Base-by-base conservation (phyloP, 2,329 filamentous ascomycete genomes). In the Paraphoma sp. region DNA sequence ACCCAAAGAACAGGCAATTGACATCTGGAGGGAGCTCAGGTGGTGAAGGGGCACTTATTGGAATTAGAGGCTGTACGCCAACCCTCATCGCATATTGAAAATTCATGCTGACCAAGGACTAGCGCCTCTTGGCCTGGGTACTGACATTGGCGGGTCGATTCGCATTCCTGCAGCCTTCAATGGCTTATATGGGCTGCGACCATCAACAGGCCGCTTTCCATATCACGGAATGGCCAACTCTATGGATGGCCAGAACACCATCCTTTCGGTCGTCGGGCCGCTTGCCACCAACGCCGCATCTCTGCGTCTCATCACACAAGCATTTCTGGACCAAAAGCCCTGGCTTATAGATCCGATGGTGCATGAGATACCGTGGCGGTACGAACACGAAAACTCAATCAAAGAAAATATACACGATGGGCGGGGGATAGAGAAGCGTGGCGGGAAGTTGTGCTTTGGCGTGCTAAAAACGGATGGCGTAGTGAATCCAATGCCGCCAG, bases 271-370 rank as follows among this genome's bases (percentile, higher is more conserved):
- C 1, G 82, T 89, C 11, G 89, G 88, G 0, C 87, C 87, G 0
- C 70, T 92, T 12, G 84, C 84, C 0, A 84, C 83, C 0, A 86
- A 83, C 1, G 74, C 83, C 1, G 78, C 80, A 1, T 83, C 82
- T 0, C 65, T 90, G 11, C 81, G 81, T 40, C 73, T 91, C 3
- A 67, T 87, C 2, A 80, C 86, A 1, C 82, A 86, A 63, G 76
- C 83, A 0, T 69, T 91, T 1, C 75, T 92, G 1, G 78, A 77
- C 11, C 82, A 82, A 31, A 65, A 85, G 51, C 89, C 89, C 0
- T 92, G 89, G 89, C 73, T 86, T 1, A 76, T 84, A 60, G 89
- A 92, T 69, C 88, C 89, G 0, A 76, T 87, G 0, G 86, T 88
- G 0, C 75, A 86, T 41, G 86, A 89, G 17, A 78, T 92, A 0